Conservation (phyloP, 192 early-diverging fungal genomes). For the Coemansia sp. region DNA sequence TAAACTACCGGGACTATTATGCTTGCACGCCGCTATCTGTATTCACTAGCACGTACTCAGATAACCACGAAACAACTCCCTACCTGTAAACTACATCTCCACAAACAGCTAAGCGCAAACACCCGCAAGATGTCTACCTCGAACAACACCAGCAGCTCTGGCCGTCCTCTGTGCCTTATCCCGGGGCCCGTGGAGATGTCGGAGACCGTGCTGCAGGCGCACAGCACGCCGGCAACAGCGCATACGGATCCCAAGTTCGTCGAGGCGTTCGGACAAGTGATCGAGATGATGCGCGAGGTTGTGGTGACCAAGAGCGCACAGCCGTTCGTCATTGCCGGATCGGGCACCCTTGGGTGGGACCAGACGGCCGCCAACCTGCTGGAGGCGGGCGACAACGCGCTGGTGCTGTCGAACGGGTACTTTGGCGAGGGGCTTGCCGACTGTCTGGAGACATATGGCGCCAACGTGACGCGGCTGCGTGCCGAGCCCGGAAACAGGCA, state of each 20-base stretch:
- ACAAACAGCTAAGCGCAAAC: not conserved
- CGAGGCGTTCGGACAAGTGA: constrained; percentile 80
- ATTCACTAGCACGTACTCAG: not conserved
- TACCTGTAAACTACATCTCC: constrained; percentile 1
- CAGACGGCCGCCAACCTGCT: constrained; percentile 88
- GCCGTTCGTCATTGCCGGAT: constrained; percentile 93
- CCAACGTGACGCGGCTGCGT: constrained; percentile 75
- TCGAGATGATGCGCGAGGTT: constrained; percentile 81
- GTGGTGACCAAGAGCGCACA: constrained; percentile 79
- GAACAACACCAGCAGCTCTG: not conserved
- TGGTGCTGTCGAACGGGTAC: constrained; percentile 90
- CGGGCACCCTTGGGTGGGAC: constrained; percentile 98
- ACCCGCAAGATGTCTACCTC: constrained; percentile 18
- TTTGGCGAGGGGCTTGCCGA: constrained; percentile 96
- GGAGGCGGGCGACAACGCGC: constrained; percentile 82
- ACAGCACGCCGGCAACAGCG: constrained; percentile 87
- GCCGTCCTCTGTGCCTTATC: constrained; percentile 92
- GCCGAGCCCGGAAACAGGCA: constrained; percentile 70
- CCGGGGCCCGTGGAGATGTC: constrained; percentile 97
- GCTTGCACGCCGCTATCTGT: constrained; percentile 1
- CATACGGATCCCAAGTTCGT: constrained; percentile 92
- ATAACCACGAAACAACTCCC: not conserved
- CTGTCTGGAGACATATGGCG: constrained; percentile 88
- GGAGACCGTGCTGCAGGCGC: constrained; percentile 75
- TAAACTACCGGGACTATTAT: not conserved